Percentiles rank a stretch among this genome's conserved stretches.
These are phyloP conservation scores for Laguncularia racemosa DNA, from an alignment of 345 rosid species.

Conservation along the genomic window DNA sequence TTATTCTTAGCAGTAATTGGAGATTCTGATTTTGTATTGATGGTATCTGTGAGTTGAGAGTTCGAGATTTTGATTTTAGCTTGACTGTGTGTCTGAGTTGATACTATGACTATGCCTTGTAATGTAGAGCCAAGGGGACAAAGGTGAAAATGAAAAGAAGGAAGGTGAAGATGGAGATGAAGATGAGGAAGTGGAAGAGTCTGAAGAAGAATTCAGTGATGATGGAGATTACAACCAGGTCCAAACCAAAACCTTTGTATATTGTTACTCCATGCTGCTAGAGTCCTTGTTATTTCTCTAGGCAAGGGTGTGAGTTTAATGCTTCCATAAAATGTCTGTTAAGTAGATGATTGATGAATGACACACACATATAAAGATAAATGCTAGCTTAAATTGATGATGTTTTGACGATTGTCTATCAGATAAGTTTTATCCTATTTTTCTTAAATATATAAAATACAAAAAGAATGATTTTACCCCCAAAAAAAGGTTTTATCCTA, in stretches of 20 bases:
- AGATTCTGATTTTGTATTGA: not conserved
- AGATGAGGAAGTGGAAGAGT: conserved; percentile 28
- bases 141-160: conserved; percentile 31
- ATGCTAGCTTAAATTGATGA: too few relatives aligned
- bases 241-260: not conserved
- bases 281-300: too few relatives aligned
- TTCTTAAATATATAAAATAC: too few relatives aligned
- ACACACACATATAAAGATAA: too few relatives aligned
- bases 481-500: too few relatives aligned
- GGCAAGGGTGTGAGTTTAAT: too few relatives aligned
- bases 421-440: too few relatives aligned
- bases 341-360: too few relatives aligned
- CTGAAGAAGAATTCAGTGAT: conserved; percentile 34
- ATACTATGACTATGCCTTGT: not conserved
- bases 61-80: not conserved
- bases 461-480: too few relatives aligned
- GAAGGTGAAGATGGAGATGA: conserved; percentile 34
- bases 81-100: not conserved
- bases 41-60: not conserved
- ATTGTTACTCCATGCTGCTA: not conserved
- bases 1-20: not conserved
- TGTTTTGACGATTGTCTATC: too few relatives aligned
- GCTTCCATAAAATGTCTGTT: too few relatives aligned
- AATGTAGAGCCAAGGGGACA: conserved; percentile 27
- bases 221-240: conserved; percentile 51